A percentile compares a stretch with the other conserved stretches of the same genome.
These are phyloP conservation scores for Globisporangium paroecandrum DNA, from an alignment of 352 stramenopile genomes.

Conservation along the genomic window DNA sequence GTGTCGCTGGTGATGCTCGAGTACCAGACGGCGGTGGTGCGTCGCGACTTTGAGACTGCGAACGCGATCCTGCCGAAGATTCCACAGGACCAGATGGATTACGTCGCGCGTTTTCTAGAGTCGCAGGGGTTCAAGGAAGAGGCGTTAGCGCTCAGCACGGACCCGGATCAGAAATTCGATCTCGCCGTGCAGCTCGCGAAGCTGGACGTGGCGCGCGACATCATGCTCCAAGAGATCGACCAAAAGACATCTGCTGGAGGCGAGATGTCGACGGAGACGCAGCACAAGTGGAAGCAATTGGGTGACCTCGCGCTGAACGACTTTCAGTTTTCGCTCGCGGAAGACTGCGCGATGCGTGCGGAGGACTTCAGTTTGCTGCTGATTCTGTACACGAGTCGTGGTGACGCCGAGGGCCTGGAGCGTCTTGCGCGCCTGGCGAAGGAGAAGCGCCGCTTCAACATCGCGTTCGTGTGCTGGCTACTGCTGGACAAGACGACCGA, in stretches of 20 bases:
- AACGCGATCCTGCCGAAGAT: slow-evolving; percentile 97
- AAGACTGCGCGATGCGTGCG: slow-evolving; percentile 93
- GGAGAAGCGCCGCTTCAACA: slow-evolving; percentile 91
- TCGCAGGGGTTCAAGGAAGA: slow-evolving; percentile 99
- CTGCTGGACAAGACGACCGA: slow-evolving; percentile 94
- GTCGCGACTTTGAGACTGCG: slow-evolving; percentile 96
- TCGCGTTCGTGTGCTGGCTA: slow-evolving; percentile 96
- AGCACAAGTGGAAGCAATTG: slow-evolving; percentile 98
- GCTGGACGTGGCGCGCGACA: slow-evolving; percentile 91
- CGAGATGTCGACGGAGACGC: slow-evolving; percentile 94
- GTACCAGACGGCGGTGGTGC: slow-evolving; percentile 98
- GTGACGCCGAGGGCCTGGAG: slow-evolving; percentile 91
- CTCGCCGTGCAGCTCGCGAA: slow-evolving; percentile 96
- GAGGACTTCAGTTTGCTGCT: slow-evolving; percentile 96
- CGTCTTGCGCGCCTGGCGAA: slow-evolving; percentile 86
- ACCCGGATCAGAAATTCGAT: slow-evolving; percentile 98
- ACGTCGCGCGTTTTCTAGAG: slow-evolving; percentile 94
- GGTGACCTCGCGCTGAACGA: slow-evolving; percentile 92
- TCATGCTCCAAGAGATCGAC: slow-evolving; percentile 90
- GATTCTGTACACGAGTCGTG: slow-evolving; percentile 95
- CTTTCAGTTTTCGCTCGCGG: slow-evolving; percentile 92
- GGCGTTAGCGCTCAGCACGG: slow-evolving; percentile 90
- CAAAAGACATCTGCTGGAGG: slow-evolving; percentile 37
- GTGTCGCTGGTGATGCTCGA: slow-evolving; percentile 95
- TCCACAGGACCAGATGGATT: slow-evolving; percentile 83